Evolutionary conservation across 768 basidiomycete genomes (phyloP), one percentile per base, ranked within the genome.

Genomic region (Leccinum fibrillosum): DNA sequence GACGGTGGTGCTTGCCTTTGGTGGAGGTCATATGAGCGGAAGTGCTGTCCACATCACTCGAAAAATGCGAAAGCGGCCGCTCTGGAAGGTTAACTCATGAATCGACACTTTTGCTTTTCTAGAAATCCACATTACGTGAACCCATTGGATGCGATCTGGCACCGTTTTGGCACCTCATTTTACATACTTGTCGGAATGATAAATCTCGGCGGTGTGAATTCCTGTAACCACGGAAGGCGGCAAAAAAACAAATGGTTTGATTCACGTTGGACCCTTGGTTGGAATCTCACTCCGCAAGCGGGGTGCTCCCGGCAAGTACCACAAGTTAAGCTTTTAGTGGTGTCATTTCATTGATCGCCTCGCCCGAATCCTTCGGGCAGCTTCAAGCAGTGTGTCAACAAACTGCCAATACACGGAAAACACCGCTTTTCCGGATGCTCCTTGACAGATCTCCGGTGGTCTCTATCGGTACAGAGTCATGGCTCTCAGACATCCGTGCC

Each of bases 1-100:
- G 75, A 91, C 90, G n/a, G 92, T 95, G 45, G 92, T 96, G 53
- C 79, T 95, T 64, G 92, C 91, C 37, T 93, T 94, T 75, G 90
- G 90, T 57, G 88, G 85, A 60, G 80, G 78, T 64, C 86, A 79
- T 63, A 79, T 78, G 73, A 86, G 79, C 52, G 84, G 81, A 57
- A 92, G 86, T 66, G 84, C 88, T 55, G 91, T 95, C 64, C 90
- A 93, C 72, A 81, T 96, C 69, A 93, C 92, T 49, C 84, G 92
- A 63, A 94, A 94, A 76, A 77, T 88, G 78, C 88, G 88, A 75
- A 89, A 87, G 68, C 89, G 85, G 52, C 90, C 89, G 55, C 81
- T 94, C 67, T 91, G 84, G 77, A 86, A 83, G 67, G 91, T 92
- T 23, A 92, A 85, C 72, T 88, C 89, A 48, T 93, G 85, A 71